Percentiles rank a stretch among this genome's conserved stretches.
Evolutionary conservation across 345 rosid genomes (phyloP).

Genomic region (Psidium guajava): DNA sequence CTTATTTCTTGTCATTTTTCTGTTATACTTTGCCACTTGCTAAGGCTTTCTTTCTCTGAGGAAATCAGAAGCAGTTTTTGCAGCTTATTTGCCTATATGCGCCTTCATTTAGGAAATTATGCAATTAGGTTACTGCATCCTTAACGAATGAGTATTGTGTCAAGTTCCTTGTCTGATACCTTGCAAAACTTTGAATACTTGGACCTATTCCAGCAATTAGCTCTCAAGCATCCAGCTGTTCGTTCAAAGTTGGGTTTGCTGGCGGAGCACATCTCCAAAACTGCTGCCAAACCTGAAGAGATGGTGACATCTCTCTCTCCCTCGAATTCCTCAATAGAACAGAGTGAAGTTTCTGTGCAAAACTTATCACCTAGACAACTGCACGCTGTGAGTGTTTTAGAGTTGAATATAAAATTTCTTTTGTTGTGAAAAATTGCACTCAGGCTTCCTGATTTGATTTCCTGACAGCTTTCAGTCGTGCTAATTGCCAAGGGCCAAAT

Average conservation of each 20-base stretch:
- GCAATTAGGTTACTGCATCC: background rate
- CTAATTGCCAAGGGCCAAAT: slow-evolving; percentile 40
- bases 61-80: background rate
- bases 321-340: slow-evolving; percentile 15
- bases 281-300: slow-evolving; percentile 11
- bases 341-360: slow-evolving; percentile 19
- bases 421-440: background rate
- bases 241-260: slow-evolving; percentile 60
- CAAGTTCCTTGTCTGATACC: background rate
- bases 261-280: slow-evolving; percentile 13
- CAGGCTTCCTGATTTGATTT: slow-evolving; percentile 10
- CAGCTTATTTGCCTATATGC: background rate
- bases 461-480: slow-evolving; percentile 54
- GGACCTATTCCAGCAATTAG: slow-evolving; percentile 37
- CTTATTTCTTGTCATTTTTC: background rate
- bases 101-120: background rate
- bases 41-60: background rate
- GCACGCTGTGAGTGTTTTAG: slow-evolving; percentile 42
- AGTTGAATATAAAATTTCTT: background rate
- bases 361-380: slow-evolving; percentile 45
- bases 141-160: background rate
- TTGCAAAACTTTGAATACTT: background rate
- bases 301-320: slow-evolving; percentile 9
- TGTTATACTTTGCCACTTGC: background rate
- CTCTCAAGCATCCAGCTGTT: slow-evolving; percentile 49